These are phyloP conservation scores for Pneumocystis sp. DNA, from an alignment of 1,139 yeast genomes.

Conservation along the genomic window DNA sequence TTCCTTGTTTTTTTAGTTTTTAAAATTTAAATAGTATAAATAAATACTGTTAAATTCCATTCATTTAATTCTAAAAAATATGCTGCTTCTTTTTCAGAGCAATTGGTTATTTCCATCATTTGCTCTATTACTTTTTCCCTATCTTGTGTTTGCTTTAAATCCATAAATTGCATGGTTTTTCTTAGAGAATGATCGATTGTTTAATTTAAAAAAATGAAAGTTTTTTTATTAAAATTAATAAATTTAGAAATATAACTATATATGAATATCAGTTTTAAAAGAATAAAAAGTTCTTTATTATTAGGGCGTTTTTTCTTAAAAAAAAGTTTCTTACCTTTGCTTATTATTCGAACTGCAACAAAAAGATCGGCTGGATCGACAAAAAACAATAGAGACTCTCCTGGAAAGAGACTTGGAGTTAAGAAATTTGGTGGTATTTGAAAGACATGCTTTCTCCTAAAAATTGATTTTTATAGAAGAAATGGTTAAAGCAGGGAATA, in stretches of 20 bases:
- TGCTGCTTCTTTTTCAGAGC: constrained; percentile 33
- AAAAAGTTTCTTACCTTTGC: neutral
- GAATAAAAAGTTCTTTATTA: neutral
- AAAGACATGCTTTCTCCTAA: constrained; percentile 16
- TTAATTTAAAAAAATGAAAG: neutral
- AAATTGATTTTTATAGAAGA: neutral
- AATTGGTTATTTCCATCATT: constrained; percentile 38
- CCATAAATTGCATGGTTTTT: neutral
- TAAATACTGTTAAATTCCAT: constrained; percentile 27
- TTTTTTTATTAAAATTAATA: neutral
- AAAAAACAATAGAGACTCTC: constrained; percentile 85
- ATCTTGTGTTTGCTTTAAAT: neutral
- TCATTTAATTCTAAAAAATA: constrained; percentile 29
- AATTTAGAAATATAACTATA: neutral
- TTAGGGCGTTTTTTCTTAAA: neutral
- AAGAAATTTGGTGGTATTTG: constrained; percentile 57
- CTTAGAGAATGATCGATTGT: neutral
- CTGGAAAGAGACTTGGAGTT: constrained; percentile 88
- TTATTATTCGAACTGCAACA: constrained; percentile 68
- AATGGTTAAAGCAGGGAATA: constrained; percentile 41
- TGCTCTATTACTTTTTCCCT: constrained; percentile 30
- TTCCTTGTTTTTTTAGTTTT: constrained; percentile 9
- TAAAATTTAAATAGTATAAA: neutral
- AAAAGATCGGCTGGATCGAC: constrained; percentile 89
- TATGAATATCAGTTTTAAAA: neutral